These are phyloP conservation scores for Alternaria incomplexa DNA, from an alignment of 2,329 filamentous ascomycete species.

Conservation along the genomic window DNA sequence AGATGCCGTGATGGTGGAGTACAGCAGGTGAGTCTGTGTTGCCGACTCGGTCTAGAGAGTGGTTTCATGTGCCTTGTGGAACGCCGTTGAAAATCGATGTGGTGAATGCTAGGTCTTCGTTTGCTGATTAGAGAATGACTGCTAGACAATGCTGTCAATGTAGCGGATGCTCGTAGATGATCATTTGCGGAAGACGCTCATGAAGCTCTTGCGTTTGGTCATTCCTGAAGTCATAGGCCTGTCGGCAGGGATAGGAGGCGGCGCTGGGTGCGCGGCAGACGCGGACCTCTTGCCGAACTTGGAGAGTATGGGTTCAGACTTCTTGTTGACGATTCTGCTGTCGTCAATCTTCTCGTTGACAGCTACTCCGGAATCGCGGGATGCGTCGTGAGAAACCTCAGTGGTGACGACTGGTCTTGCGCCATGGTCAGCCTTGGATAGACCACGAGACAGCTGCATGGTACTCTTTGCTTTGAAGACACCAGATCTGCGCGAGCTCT, in stretches of 20 bases:
- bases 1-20: constrained; percentile 1
- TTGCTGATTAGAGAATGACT: not conserved
- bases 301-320: constrained; percentile 30
- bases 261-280: constrained; percentile 19
- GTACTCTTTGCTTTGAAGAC: constrained; percentile 47
- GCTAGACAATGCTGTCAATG: not conserved
- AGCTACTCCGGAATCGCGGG: constrained; percentile 44
- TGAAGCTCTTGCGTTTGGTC: constrained; percentile 56
- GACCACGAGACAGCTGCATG: constrained; percentile 43
- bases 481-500: constrained; percentile 42
- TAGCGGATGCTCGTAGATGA: not conserved
- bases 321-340: constrained; percentile 29
- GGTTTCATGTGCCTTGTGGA: not conserved
- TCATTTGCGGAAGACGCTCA: constrained; percentile 51
- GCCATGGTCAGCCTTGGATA: constrained; percentile 36
- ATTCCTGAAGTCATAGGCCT: constrained; percentile 41
- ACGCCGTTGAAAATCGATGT: not conserved
- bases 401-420: constrained; percentile 37
- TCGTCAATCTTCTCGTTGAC: constrained; percentile 37
- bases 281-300: constrained; percentile 26
- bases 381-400: constrained; percentile 42
- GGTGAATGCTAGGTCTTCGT: not conserved
- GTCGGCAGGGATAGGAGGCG: constrained; percentile 43
- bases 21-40: constrained; percentile 7
- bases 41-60: constrained; percentile 1